Percentiles rank a stretch among this genome's conserved stretches.
phyloP scores from a whole-genome alignment of 768 basidiomycete genomes.

The Xerocomellus amylosporus region DNA sequence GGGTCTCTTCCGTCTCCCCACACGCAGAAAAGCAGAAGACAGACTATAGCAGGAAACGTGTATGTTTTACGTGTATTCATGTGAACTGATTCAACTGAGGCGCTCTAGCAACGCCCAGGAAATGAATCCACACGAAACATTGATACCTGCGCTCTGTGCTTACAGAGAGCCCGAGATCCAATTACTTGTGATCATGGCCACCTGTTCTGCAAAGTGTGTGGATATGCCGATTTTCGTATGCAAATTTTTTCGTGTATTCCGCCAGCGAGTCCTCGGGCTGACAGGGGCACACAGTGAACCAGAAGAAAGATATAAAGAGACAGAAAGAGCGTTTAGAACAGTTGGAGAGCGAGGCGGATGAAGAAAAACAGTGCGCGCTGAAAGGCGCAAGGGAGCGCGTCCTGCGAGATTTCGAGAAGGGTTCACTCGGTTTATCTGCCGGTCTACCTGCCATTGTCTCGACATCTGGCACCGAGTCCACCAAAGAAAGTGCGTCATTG shows the following conservation, averaged over 20 bases:
- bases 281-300: constrained; percentile 54
- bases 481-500: constrained; percentile 35
- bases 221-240: constrained; percentile 79
- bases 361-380: constrained; percentile 63
- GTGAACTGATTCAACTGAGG: neutral
- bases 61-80: constrained; percentile 32
- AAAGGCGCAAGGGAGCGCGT: constrained; percentile 86
- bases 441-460: constrained; percentile 32
- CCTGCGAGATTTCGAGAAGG: constrained; percentile 83
- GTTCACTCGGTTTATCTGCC: constrained; percentile 69
- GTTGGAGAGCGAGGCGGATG: constrained; percentile 75
- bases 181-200: constrained; percentile 84
- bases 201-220: constrained; percentile 94
- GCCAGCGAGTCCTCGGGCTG: constrained; percentile 5
- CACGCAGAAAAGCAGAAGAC: constrained; percentile 83
- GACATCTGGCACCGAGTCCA: constrained; percentile 36
- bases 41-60: constrained; percentile 78
- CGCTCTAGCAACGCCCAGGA: constrained; percentile 44
- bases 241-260: neutral
- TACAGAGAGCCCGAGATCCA: constrained; percentile 80
- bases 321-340: constrained; percentile 78
- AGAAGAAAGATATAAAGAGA: constrained; percentile 92
- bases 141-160: constrained; percentile 87
- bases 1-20: constrained; percentile 84
- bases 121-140: constrained; percentile 92